Conservation (phyloP, 257 asterid genomes). For the Solanum ahanhuiri region DNA sequence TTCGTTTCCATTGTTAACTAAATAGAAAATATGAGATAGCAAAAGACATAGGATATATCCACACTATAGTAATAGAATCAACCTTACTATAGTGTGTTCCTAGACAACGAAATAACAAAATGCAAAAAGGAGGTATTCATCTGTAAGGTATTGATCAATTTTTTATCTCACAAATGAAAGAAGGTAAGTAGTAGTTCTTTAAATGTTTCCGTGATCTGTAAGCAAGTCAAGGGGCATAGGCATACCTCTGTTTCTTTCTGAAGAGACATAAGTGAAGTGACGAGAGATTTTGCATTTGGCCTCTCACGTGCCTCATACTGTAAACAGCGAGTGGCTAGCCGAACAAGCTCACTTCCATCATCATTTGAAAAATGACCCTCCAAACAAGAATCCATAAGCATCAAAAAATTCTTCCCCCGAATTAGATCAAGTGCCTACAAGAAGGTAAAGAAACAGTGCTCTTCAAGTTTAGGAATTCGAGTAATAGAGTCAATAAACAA, state of each 20-base stretch:
- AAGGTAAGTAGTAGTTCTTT: background rate
- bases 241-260: slow-evolving; percentile 72
- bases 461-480: background rate
- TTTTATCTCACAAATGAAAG: background rate
- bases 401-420: slow-evolving; percentile 59
- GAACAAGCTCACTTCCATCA: slow-evolving; percentile 82
- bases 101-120: background rate
- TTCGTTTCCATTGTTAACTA: background rate
- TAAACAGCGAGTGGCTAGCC: slow-evolving; percentile 75
- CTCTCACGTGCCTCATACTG: slow-evolving; percentile 92
- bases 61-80: background rate
- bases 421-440: slow-evolving; percentile 83
- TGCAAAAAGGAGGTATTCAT: background rate
- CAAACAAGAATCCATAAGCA: slow-evolving; percentile 84
- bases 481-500: background rate
- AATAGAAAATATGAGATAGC: background rate
- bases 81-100: background rate
- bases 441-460: background rate
- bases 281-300: slow-evolving; percentile 74
- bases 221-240: background rate
- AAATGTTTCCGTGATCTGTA: background rate
- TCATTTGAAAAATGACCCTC: slow-evolving; percentile 88
- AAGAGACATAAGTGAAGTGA: slow-evolving; percentile 48
- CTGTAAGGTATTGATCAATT: background rate
- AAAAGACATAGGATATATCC: background rate